phyloP scores from a whole-genome alignment of 352 stramenopile species.

The Phytophthora podocarpi region DNA sequence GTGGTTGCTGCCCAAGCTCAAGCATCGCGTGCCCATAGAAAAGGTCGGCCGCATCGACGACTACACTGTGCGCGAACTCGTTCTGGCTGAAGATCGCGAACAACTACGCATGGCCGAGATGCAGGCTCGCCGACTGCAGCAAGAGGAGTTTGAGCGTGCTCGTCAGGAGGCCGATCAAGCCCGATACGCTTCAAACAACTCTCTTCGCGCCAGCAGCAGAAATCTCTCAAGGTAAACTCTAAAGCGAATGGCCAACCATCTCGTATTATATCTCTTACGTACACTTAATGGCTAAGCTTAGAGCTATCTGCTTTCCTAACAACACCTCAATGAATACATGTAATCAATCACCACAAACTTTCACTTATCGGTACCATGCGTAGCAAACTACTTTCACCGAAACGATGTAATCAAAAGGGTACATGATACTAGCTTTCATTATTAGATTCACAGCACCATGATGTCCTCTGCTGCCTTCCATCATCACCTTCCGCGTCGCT shows the following conservation, averaged over 20 bases:
- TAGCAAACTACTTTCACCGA: no score
- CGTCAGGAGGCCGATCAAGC: slow-evolving; percentile 34
- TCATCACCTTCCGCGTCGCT: neutral
- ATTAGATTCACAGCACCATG: neutral
- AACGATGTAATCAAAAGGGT: slow-evolving; percentile 17
- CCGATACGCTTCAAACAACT: slow-evolving; percentile 28
- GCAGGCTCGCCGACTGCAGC: slow-evolving; percentile 61
- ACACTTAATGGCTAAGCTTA: slow-evolving; percentile 18
- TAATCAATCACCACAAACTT: neutral
- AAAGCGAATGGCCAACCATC: neutral
- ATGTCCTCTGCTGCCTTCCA: neutral
- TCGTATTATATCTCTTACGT: slow-evolving; percentile 20
- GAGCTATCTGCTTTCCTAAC: slow-evolving; percentile 1
- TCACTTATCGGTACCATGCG: no score
- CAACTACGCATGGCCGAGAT: slow-evolving; percentile 72
- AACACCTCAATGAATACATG: no score
- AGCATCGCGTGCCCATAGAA: slow-evolving; percentile 83
- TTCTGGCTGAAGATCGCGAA: slow-evolving; percentile 79
- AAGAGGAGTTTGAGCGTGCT: slow-evolving; percentile 66
- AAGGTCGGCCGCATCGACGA: slow-evolving; percentile 80
- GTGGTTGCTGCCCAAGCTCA: slow-evolving; percentile 80
- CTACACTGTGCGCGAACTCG: slow-evolving; percentile 80
- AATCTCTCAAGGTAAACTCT: slow-evolving; percentile 29
- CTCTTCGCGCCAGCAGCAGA: slow-evolving; percentile 33
- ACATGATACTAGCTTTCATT: slow-evolving; percentile 2